phyloP scores from a whole-genome alignment of 495 filamentous ascomycete species.

The Sordaria brevicollis region DNA sequence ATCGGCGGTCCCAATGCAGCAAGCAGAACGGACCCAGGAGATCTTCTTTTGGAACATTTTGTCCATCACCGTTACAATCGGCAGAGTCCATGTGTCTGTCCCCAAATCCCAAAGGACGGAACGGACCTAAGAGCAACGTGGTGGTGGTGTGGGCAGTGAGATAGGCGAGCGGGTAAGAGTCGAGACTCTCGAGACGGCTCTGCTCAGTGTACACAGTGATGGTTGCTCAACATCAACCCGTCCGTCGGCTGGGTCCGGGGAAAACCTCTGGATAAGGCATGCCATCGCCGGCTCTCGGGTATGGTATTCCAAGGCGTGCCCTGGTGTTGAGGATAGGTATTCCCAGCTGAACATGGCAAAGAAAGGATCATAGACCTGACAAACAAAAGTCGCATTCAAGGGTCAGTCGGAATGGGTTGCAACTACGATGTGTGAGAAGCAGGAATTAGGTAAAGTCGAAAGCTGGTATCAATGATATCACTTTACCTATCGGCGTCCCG shows the following conservation, averaged over 20 bases:
- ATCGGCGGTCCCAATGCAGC: background rate
- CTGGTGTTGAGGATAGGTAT: background rate
- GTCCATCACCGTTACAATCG: background rate
- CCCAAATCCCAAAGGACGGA: background rate
- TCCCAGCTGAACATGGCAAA: too few relatives aligned
- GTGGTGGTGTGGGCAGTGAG: background rate
- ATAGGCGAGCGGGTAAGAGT: too few relatives aligned
- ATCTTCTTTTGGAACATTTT: background rate
- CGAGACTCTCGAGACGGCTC: background rate
- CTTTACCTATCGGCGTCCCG: background rate
- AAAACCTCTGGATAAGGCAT: too few relatives aligned
- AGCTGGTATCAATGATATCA: background rate
- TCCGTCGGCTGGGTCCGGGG: background rate
- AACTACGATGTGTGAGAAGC: background rate
- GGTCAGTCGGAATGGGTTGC: too few relatives aligned
- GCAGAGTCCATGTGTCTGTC: background rate
- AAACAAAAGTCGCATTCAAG: background rate
- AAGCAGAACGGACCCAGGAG: background rate
- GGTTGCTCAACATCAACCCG: background rate
- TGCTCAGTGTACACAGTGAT: background rate
- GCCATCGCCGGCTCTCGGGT: too few relatives aligned
- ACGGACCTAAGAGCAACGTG: background rate
- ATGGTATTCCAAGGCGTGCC: too few relatives aligned
- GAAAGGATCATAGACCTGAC: too few relatives aligned
- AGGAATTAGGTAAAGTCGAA: background rate